Base-by-base conservation (phyloP, 805 yeast genomes). In the Jamesozyma spencerorum region DNA sequence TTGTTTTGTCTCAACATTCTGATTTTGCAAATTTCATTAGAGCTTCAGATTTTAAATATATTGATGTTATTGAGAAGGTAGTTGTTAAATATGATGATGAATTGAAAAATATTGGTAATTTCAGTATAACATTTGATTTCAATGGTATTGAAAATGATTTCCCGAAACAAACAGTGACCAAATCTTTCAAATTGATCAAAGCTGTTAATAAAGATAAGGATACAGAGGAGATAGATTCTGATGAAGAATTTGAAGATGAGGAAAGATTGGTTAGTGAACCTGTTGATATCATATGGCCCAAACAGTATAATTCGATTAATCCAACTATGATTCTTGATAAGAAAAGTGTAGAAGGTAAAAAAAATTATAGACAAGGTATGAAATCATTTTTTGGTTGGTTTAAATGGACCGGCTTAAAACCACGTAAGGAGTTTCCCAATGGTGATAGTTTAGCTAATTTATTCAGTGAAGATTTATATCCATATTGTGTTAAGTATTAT, bases 371-470 rank as follows among this genome's bases (percentile, higher is more conserved):
- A 43, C 54, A 68, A 15, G 88, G 88, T 4, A 81, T 81, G 86
- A 79, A 80, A 54, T 78, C 90, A 12, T 81, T 90, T 53, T 88
- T 90, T 60, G 81, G 86, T 5, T 88, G 88, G 80, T 88, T 87
- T 56, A 66, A 68, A 36, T 87, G 94, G 88, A 81, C 92, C 1
- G 95, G 94, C 0, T 58, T 63, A 28, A 80, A 79, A 47, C 81
- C 85, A 1, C 83, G 85, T 1, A 84, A 77, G 61, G 92, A 79
- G 56, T 85, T 78, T 55, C 72, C 87, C 45, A 71, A 73, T 42
- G 95, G 95, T 18, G 90, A 80, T 45, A 86, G 80, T 10, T 68
- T 88, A 40, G 85, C 95, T 0, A 66, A 77, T 38, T 62, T 84
- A 32, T 66, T 90, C 12, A 68, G 75, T 4, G 95, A 86, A 35